phyloP scores from a whole-genome alignment of 192 early-diverging fungal species.

The Podila horticola region DNA sequence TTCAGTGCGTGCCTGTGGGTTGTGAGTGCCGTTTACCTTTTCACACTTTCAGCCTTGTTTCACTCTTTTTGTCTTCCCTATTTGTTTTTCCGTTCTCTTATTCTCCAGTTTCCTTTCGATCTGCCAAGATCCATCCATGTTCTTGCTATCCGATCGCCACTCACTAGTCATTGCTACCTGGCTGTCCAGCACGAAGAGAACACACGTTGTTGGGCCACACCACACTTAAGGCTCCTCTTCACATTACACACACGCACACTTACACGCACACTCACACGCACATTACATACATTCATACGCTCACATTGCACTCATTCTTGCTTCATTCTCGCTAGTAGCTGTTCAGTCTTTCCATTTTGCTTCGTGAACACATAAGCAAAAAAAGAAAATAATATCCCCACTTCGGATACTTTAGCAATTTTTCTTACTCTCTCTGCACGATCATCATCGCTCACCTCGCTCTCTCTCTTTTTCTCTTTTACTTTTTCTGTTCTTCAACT shows the following conservation, averaged over 20 bases:
- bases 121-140: conserved; percentile 4
- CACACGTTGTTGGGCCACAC: background rate
- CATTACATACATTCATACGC: no score
- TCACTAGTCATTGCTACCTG: background rate
- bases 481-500: background rate
- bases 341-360: no score
- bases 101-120: background rate
- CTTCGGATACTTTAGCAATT: background rate
- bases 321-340: no score
- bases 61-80: background rate
- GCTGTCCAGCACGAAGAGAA: background rate
- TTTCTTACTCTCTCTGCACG: background rate
- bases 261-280: background rate
- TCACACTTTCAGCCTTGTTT: background rate
- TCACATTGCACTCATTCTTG: no score
- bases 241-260: background rate
- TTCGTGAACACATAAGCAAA: no score
- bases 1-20: background rate
- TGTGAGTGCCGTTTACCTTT: background rate
- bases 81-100: background rate
- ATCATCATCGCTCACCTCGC: background rate
- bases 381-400: background rate
- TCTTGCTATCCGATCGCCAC: conserved; percentile 1
- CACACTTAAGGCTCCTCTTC: background rate
- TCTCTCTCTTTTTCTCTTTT: background rate